phyloP scores from a whole-genome alignment of 2,329 filamentous ascomycete species.

The Aspergillus sp. region DNA sequence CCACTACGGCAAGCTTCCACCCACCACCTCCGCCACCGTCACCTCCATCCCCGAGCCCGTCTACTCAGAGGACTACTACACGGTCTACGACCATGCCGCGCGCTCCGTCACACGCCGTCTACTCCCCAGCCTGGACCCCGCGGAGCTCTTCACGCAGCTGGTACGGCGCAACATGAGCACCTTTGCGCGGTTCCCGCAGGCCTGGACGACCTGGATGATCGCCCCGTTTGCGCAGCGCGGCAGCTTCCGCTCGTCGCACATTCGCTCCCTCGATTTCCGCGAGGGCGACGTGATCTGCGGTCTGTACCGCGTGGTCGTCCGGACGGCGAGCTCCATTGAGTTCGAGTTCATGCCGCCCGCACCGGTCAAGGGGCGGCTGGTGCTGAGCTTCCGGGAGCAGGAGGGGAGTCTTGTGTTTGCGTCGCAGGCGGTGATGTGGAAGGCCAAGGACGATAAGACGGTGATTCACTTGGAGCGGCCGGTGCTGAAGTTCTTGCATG shows the following conservation, averaged over 20 bases:
- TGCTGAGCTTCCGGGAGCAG: constrained; percentile 13
- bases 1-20: constrained; percentile 10
- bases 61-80: constrained; percentile 11
- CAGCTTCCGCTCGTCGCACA: constrained; percentile 18
- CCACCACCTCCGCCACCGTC: constrained; percentile 9
- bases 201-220: constrained; percentile 16
- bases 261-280: constrained; percentile 18
- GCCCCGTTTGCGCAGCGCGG: constrained; percentile 8
- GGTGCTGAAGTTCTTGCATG: constrained; percentile 22
- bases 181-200: constrained; percentile 26
- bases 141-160: constrained; percentile 18
- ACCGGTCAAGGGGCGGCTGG: constrained; percentile 15
- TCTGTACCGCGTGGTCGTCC: constrained; percentile 18
- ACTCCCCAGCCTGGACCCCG: constrained; percentile 9
- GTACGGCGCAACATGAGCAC: constrained; percentile 25
- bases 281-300: constrained; percentile 25
- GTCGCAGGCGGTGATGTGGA: constrained; percentile 26
- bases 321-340: constrained; percentile 20
- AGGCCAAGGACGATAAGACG: constrained; percentile 7
- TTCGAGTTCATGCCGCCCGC: constrained; percentile 18
- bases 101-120: constrained; percentile 11
- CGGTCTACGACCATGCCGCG: constrained; percentile 15
- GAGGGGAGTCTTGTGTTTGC: constrained; percentile 13
- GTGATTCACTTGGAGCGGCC: constrained; percentile 22
- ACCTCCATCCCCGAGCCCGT: constrained; percentile 14